Evolutionary conservation across 2,329 filamentous ascomycete species (phyloP).

Genomic region (Zalaria obscura): DNA sequence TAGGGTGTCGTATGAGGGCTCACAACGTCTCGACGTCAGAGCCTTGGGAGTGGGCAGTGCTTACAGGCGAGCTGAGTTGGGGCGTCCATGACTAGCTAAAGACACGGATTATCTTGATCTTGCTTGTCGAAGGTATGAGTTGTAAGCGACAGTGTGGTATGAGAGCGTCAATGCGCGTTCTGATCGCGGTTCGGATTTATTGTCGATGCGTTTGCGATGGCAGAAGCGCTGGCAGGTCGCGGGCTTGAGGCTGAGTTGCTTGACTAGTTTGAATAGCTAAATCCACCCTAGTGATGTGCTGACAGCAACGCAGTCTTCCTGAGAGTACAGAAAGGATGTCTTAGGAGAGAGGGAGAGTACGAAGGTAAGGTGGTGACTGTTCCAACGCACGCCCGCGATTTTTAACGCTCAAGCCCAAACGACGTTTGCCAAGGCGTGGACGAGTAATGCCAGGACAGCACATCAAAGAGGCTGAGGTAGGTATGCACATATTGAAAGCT

Average conservation of each 20-base stretch:
- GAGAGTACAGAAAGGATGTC: constrained; percentile 1
- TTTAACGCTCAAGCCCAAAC: no score
- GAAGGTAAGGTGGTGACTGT: neutral
- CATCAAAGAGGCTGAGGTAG: neutral
- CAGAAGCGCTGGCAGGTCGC: no score
- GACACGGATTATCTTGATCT: constrained; percentile 1
- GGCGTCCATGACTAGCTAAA: constrained; percentile 73
- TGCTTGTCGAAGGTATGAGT: no score
- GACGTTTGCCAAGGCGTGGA: neutral
- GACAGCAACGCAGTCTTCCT: constrained; percentile 5
- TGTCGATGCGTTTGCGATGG: no score
- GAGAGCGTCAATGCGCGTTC: no score
- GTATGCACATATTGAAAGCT: no score
- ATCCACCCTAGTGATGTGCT: constrained; percentile 15
- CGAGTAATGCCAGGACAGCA: neutral
- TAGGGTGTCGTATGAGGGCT: constrained; percentile 1
- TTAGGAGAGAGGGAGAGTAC: neutral
- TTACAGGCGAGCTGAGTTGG: constrained; percentile 84
- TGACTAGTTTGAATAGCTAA: constrained; percentile 19
- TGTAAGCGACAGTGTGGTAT: no score
- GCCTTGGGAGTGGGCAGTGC: constrained; percentile 13
- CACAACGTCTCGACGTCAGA: no score
- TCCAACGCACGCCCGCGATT: no score
- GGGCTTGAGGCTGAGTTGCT: constrained; percentile 8
- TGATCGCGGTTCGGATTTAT: no score